Evolutionary conservation across 768 basidiomycete species (phyloP), one percentile per base, ranked within the genome.

Genomic region (Auricularia sp.): DNA sequence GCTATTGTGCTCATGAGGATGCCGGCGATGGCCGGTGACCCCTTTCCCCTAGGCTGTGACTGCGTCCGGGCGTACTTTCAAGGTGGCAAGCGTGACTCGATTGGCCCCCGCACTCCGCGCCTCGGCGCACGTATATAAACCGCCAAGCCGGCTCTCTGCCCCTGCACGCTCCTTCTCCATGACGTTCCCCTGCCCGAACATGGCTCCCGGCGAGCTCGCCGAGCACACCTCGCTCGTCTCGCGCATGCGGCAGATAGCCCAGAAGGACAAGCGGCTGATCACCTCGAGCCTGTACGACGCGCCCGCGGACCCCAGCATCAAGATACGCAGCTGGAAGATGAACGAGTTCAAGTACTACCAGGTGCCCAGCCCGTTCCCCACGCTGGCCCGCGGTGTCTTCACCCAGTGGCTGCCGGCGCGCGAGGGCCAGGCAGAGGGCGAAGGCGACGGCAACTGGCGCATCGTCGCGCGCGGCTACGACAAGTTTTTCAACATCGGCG

Each of bases 401-500:
- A 89, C 91, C 0, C 65, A 73, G 6, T 62, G 68, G 58, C 72
- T 77, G 16, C 68, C 73, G 62, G 67, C 65, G 1, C 66, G 73
- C 64, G 71, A 74, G 54, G 62, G 70, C 54, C 70, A 73, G 36
- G 62, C 63, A 39, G 65, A 61, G 47, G 73, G 71, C 45, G 76
- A 73, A 54, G 72, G 80, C 65, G 34, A 45, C 63, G 70, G 67
- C 61, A 73, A 71, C 63, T 75, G 80, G 66, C 77, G 86, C 64
- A 94, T 99, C 65, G 86, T 97, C 1, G 89, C 83, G 0, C 79
- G 97, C 58, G 97, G 96, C 0, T 98, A 99, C 73, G 97, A 98
- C 79, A 99, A 99, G 78, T 98, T 99, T 76, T 98, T 98, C 80
- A 98, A 97, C 72, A 92, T 97, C 36, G 92, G 88, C 3, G 97